Percentiles rank a stretch among this genome's conserved stretches.
phyloP scores from a whole-genome alignment of 2,329 filamentous ascomycete species.

The Talaromyces sp. region DNA sequence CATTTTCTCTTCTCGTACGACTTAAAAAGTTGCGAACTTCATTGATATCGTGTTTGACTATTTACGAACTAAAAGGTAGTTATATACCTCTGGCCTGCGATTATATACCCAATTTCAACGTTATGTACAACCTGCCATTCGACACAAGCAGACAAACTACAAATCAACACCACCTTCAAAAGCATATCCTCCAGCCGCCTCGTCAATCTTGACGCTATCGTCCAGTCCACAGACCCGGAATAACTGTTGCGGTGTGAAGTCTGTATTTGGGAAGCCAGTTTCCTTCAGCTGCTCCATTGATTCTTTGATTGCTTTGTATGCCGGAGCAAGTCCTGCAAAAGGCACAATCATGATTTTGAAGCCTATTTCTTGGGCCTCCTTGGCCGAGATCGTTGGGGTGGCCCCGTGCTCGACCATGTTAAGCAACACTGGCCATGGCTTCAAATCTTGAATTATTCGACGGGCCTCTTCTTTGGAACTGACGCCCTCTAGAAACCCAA shows the following conservation, averaged over 20 bases:
- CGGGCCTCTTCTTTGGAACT: constrained; percentile 33
- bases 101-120: background rate
- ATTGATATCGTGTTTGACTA: background rate
- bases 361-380: constrained; percentile 34
- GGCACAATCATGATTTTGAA: constrained; percentile 41
- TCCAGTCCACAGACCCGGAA: constrained; percentile 40
- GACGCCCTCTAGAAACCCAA: constrained; percentile 38
- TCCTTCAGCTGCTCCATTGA: constrained; percentile 31
- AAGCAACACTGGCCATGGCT: constrained; percentile 35
- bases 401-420: constrained; percentile 42
- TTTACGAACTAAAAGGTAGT: background rate
- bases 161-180: constrained; percentile 15
- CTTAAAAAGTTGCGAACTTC: background rate
- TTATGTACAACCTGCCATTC: background rate
- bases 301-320: constrained; percentile 30
- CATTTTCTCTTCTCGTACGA: background rate
- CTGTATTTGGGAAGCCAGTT: constrained; percentile 28
- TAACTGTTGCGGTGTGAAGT: constrained; percentile 32
- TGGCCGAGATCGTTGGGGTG: constrained; percentile 33
- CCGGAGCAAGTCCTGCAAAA: constrained; percentile 33
- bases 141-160: background rate
- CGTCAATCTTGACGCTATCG: constrained; percentile 35
- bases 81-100: background rate
- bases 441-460: constrained; percentile 29
- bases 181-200: constrained; percentile 30